Evolutionary conservation across 2,329 filamentous ascomycete genomes (phyloP).

Genomic region (Colletotrichum sp.): DNA sequence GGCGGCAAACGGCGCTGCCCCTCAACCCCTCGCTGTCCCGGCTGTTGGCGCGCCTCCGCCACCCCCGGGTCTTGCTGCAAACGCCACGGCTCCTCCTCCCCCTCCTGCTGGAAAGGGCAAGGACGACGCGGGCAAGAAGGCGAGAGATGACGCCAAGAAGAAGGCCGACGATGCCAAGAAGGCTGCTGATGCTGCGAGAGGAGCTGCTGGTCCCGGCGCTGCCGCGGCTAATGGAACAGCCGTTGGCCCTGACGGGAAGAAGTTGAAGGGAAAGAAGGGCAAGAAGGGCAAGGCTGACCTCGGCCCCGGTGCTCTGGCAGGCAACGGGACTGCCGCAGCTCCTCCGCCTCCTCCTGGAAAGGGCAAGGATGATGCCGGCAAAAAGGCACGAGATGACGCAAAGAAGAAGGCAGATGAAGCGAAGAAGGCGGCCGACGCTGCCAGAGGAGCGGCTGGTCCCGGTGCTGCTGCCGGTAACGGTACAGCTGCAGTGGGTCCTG

Average conservation of each 20-base stretch:
- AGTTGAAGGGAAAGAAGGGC: not conserved
- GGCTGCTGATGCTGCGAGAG: not conserved
- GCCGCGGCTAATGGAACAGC: not conserved
- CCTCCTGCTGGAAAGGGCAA: not conserved
- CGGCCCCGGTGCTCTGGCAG: not conserved
- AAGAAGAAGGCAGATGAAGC: slow-evolving; percentile 3
- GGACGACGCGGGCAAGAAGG: not conserved
- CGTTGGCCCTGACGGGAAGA: not conserved
- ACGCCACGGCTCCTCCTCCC: not conserved
- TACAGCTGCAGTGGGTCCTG: not conserved
- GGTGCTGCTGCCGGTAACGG: not conserved
- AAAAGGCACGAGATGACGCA: not conserved
- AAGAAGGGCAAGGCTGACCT: not conserved
- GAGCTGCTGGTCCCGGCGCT: not conserved
- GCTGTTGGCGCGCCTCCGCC: not conserved
- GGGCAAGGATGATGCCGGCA: not conserved
- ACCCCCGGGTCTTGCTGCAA: not conserved
- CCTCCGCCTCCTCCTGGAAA: not conserved
- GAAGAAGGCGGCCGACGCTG: not conserved
- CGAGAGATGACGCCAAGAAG: not conserved
- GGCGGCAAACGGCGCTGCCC: not conserved
- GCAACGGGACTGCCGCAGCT: not conserved
- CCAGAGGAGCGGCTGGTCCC: not conserved
- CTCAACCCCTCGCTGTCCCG: not conserved
- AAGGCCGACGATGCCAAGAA: slow-evolving; percentile 2